phyloP scores from a whole-genome alignment of 73 alveolate genomes.

The Paramecium biaurelia region DNA sequence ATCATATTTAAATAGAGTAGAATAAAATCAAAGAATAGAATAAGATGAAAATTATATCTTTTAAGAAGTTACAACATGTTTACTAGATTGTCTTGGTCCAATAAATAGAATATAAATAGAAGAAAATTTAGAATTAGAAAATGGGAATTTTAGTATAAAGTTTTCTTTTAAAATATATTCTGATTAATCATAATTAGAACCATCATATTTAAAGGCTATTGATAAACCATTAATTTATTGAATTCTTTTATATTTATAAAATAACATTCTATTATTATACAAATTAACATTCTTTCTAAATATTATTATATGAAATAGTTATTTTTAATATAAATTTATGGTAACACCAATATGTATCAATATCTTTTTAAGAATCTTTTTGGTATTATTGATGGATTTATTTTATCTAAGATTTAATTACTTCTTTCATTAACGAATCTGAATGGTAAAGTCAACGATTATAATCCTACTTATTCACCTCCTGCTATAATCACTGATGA shows the following conservation, averaged over 20 bases:
- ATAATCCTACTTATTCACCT: not conserved
- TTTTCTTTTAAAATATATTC: not conserved
- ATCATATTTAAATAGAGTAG: no score
- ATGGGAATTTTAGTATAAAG: not conserved
- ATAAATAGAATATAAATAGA: not conserved
- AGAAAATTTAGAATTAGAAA: not conserved
- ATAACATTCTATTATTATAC: not conserved
- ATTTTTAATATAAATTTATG: not conserved
- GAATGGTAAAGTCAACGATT: not conserved
- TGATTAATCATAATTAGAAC: not conserved
- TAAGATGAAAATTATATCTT: not conserved
- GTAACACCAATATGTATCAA: not conserved
- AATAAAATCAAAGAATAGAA: not conserved
- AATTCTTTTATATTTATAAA: not conserved
- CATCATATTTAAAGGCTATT: not conserved
- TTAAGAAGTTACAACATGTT: not conserved
- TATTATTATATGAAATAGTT: not conserved
- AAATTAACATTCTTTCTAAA: not conserved
- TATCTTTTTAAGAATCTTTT: constrained; percentile 22
- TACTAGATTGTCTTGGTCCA: not conserved
- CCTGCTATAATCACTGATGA: not conserved
- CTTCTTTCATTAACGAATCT: not conserved
- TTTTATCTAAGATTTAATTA: not conserved
- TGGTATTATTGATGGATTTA: not conserved
- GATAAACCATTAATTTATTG: not conserved